A percentile compares a stretch with the other conserved stretches of the same genome.
These are phyloP conservation scores for Myxozyma monticola DNA, from an alignment of 805 yeast genomes.

Conservation along the genomic window DNA sequence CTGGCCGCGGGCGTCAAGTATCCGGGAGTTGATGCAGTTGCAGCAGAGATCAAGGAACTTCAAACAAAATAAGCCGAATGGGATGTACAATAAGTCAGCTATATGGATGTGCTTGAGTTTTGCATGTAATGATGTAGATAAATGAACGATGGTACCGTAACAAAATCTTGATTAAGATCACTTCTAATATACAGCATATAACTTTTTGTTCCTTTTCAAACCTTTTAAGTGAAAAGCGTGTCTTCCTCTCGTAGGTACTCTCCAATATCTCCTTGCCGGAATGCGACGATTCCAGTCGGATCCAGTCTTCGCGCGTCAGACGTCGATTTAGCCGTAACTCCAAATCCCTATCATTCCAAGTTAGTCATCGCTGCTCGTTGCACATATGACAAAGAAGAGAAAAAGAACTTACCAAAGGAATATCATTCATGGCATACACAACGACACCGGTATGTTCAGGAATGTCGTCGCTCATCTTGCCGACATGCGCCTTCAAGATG, in stretches of 20 bases:
- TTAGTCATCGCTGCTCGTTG: too few species aligned
- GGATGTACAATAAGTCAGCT: not conserved
- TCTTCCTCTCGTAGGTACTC: constrained; percentile 98
- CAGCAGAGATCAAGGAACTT: constrained; percentile 52
- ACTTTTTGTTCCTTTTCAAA: too few species aligned
- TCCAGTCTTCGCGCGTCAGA: constrained; percentile 81
- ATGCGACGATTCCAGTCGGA: constrained; percentile 93
- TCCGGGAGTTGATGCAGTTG: constrained; percentile 52
- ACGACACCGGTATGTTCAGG: constrained; percentile 98
- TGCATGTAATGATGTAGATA: not conserved
- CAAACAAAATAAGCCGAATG: constrained; percentile 26
- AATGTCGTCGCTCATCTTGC: constrained; percentile 94
- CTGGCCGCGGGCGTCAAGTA: constrained; percentile 12
- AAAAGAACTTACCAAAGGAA: constrained; percentile 54
- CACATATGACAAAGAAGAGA: not conserved
- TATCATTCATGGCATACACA: constrained; percentile 84
- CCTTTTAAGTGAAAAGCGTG: constrained; percentile 64
- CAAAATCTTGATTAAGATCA: not conserved
- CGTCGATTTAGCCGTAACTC: constrained; percentile 90
- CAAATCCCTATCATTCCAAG: constrained; percentile 62
- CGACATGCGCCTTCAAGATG: constrained; percentile 92
- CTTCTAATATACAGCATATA: not conserved
- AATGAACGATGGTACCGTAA: not conserved
- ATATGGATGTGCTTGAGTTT: not conserved
- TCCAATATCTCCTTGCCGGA: constrained; percentile 96